These are phyloP conservation scores for Eucommia ulmoides DNA, from an alignment of 257 asterid genomes.

Conservation along the genomic window DNA sequence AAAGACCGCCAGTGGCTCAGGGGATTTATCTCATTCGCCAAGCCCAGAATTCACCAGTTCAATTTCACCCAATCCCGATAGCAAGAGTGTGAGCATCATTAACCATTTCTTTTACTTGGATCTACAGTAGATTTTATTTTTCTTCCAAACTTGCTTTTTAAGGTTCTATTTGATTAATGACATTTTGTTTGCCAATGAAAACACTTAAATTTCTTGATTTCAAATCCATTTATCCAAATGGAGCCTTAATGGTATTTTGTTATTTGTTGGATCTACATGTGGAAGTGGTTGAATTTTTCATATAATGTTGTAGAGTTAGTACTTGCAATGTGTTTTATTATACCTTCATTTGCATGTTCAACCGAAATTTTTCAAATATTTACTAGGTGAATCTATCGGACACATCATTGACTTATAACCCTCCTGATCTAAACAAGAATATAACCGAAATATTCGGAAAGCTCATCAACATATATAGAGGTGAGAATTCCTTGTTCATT, in stretches of 20 bases:
- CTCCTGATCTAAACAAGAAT: conserved; percentile 83
- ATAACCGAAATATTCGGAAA: conserved; percentile 75
- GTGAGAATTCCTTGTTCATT: conserved; percentile 22
- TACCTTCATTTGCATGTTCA: background rate
- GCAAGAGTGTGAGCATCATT: conserved; percentile 38
- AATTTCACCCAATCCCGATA: conserved; percentile 17
- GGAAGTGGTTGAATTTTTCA: background rate
- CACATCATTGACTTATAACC: conserved; percentile 51
- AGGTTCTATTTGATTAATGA: too few relatives aligned
- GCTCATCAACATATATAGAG: conserved; percentile 88
- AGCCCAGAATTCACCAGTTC: conserved; percentile 45
- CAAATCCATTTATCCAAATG: too few relatives aligned
- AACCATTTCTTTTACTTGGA: background rate
- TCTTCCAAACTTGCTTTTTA: too few relatives aligned
- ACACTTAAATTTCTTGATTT: too few relatives aligned
- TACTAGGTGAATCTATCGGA: conserved; percentile 44
- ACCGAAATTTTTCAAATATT: conserved; percentile 6
- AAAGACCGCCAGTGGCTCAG: conserved; percentile 29
- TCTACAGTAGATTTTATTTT: background rate
- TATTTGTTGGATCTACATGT: too few relatives aligned
- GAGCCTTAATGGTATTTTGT: background rate
- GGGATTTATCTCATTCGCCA: conserved; percentile 21
- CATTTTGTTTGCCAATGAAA: too few relatives aligned
- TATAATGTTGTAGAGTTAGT: background rate
- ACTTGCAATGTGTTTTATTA: background rate